These are phyloP conservation scores for Sporobolomyces roseus DNA, from an alignment of 768 basidiomycete genomes.

Conservation along the genomic window DNA sequence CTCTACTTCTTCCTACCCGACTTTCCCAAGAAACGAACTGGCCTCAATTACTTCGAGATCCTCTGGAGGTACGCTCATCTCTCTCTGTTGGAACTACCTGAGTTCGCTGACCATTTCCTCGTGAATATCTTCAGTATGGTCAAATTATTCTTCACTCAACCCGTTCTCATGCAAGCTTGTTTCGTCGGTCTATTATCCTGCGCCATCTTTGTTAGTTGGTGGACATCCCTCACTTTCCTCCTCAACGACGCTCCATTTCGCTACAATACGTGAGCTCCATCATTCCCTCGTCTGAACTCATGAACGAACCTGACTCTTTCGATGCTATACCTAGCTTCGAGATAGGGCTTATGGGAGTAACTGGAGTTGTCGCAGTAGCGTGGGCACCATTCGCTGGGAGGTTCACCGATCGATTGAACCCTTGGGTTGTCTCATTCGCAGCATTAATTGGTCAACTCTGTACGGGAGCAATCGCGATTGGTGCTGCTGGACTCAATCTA, in stretches of 20 bases:
- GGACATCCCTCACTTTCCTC: slow-evolving; percentile 59
- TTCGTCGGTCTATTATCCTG: slow-evolving; percentile 44
- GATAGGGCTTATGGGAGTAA: slow-evolving; percentile 50
- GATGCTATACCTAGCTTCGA: slow-evolving; percentile 43
- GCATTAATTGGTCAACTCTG: slow-evolving; percentile 53
- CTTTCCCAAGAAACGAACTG: slow-evolving; percentile 50
- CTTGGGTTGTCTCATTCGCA: slow-evolving; percentile 69
- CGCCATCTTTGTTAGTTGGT: slow-evolving; percentile 34
- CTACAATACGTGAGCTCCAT: slow-evolving; percentile 46
- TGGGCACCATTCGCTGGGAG: slow-evolving; percentile 46
- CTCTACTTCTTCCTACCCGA: slow-evolving; percentile 53
- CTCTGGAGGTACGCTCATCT: slow-evolving; percentile 28
- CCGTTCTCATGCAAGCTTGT: slow-evolving; percentile 63
- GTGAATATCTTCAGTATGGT: too few relatives aligned
- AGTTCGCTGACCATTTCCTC: too few relatives aligned
- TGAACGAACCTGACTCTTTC: slow-evolving; percentile 19
- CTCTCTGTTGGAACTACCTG: too few relatives aligned
- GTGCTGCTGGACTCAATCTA: slow-evolving; percentile 65
- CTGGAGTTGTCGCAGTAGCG: slow-evolving; percentile 49
- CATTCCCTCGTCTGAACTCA: background rate
- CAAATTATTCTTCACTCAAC: slow-evolving; percentile 71
- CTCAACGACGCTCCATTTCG: slow-evolving; percentile 52
- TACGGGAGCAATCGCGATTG: slow-evolving; percentile 64
- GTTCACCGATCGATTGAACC: slow-evolving; percentile 54
- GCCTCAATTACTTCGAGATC: slow-evolving; percentile 50